Evolutionary conservation across 2,329 filamentous ascomycete genomes (phyloP), one percentile per base, ranked within the genome.

Genomic region (Ceratocystis papillata): DNA sequence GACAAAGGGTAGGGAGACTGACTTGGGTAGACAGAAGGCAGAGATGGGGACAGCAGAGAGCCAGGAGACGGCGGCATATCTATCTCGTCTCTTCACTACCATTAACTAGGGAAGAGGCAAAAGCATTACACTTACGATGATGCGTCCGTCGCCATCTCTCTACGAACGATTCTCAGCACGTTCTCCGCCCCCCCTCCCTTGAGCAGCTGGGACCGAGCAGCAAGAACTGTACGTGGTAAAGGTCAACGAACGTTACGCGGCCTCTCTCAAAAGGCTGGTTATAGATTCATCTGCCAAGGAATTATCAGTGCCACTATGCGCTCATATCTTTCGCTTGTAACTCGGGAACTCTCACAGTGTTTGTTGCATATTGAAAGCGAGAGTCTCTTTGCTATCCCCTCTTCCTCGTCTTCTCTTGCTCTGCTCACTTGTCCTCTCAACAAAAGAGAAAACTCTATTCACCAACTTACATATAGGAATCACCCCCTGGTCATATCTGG

Each of bases 201-300:
- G 55, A 7, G 33, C 3, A 59, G 55, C 17, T n/a, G 4, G 28
- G 25, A 59, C 55, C 28, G n/a, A 30, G 10, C 12, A 41, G 37
- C 4, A 41, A 15, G 37, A 41, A 41, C 37, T 41, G 10, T 15
- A 41, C 37, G 37, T 41, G 12, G 10, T 41, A 15, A 4, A 59
- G 55, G 55, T 10, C 55, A 20, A 37, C 28, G 28, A 37, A 28
- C 15, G 30, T 37, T 59, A 37, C 55, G 55, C 55, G 55, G 55
- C 28, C 28, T 59, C 30, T 37, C 12, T 8, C 30, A 10, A 59
- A 59, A 33, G 55, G 25, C 28, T 59, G 55, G 17, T 7, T n/a
- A 59, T n/a, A 33, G 6, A 30, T 22, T 59, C 15, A 37, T 59
- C 25, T n/a, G 55, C 55, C 55, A 59, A 59, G 55, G 37, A n/a